phyloP scores from a whole-genome alignment of 139 green algal species.

The Chlamydomonas asymmetrica region DNA sequence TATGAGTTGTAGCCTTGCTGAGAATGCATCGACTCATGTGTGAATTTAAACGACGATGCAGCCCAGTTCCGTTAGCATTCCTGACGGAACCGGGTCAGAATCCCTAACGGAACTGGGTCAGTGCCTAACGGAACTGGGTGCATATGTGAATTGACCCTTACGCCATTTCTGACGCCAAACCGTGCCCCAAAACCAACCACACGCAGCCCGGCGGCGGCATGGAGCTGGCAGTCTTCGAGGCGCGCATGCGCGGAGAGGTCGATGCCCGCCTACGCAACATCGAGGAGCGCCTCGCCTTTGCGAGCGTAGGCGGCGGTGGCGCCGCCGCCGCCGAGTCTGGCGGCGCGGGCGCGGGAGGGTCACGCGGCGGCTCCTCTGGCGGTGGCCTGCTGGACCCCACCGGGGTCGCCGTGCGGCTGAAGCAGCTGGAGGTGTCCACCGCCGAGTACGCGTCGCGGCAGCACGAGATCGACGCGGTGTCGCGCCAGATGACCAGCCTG shows the following conservation, averaged over 20 bases:
- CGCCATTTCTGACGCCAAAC: too few relatives aligned
- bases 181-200: too few relatives aligned
- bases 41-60: too few relatives aligned
- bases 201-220: too few relatives aligned
- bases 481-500: slow-evolving; percentile 29
- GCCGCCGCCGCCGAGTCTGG: neutral
- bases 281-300: slow-evolving; percentile 5
- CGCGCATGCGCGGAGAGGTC: slow-evolving; percentile 10
- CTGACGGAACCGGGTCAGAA: too few relatives aligned
- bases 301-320: neutral
- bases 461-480: slow-evolving; percentile 29
- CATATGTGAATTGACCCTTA: too few relatives aligned
- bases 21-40: too few relatives aligned
- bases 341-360: neutral
- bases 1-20: too few relatives aligned
- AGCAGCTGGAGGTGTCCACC: slow-evolving; percentile 27
- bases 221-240: slow-evolving; percentile 18
- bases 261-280: slow-evolving; percentile 5
- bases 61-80: too few relatives aligned
- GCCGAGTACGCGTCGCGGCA: slow-evolving; percentile 23
- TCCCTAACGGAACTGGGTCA: too few relatives aligned
- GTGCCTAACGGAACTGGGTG: too few relatives aligned
- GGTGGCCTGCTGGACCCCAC: slow-evolving; percentile 13
- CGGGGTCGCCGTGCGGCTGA: slow-evolving; percentile 1
- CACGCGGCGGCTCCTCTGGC: neutral